A percentile compares a stretch with the other conserved stretches of the same genome.
phyloP scores from a whole-genome alignment of 495 filamentous ascomycete species.

The Lasiosphaeria hispida region DNA sequence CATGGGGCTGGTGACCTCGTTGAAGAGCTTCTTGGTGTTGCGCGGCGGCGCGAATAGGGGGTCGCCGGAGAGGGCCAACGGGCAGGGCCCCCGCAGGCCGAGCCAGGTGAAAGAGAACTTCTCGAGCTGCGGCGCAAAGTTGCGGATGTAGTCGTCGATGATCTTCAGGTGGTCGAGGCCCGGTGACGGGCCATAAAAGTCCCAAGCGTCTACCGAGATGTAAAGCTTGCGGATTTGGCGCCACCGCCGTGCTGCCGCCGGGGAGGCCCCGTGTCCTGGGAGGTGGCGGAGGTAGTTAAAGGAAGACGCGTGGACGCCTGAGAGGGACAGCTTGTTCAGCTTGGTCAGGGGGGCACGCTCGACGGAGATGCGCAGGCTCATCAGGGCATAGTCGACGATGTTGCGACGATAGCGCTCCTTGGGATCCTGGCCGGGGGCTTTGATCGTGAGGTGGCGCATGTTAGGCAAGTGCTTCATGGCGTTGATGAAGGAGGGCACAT shows the following conservation, averaged over 20 bases:
- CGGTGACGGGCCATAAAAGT: slow-evolving; percentile 50
- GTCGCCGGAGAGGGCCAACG: slow-evolving; percentile 62
- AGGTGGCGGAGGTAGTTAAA: slow-evolving; percentile 67
- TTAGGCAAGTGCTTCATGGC: slow-evolving; percentile 61
- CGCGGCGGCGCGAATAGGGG: slow-evolving; percentile 56
- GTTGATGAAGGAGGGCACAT: slow-evolving; percentile 72
- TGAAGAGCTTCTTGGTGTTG: slow-evolving; percentile 49
- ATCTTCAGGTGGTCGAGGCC: slow-evolving; percentile 71
- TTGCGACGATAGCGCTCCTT: slow-evolving; percentile 66
- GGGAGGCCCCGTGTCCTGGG: slow-evolving; percentile 64
- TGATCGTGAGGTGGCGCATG: slow-evolving; percentile 66
- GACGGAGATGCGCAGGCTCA: slow-evolving; percentile 72
- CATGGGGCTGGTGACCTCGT: slow-evolving; percentile 54
- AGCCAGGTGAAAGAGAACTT: slow-evolving; percentile 70
- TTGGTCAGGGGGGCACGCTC: slow-evolving; percentile 60
- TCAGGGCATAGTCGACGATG: slow-evolving; percentile 78
- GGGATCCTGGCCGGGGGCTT: slow-evolving; percentile 66
- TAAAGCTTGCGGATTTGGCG: slow-evolving; percentile 65
- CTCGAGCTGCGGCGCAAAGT: slow-evolving; percentile 58
- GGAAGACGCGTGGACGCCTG: slow-evolving; percentile 64
- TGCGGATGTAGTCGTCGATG: slow-evolving; percentile 68
- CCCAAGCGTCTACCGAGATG: slow-evolving; percentile 64
- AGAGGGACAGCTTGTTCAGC: slow-evolving; percentile 62
- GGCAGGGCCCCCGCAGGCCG: slow-evolving; percentile 63
- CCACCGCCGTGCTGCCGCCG: slow-evolving; percentile 64